Conservation (phyloP, 805 yeast genomes). For the Tetrapisispora namnaoensis region DNA sequence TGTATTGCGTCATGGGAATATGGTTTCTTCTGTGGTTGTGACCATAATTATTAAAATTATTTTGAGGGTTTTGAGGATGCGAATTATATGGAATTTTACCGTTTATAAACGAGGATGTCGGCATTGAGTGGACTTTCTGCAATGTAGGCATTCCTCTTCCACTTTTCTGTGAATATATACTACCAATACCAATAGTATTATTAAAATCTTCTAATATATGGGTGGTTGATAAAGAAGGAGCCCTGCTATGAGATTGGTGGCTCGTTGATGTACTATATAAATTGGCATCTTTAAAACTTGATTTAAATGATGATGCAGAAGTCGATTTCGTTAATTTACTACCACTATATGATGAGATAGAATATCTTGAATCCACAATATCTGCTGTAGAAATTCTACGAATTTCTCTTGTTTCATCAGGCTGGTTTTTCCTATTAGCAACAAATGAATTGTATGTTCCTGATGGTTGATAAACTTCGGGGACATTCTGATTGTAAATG, state of each 20-base stretch:
- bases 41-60: too few relatives aligned
- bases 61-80: too few relatives aligned
- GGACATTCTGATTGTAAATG: background rate
- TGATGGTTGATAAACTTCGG: background rate
- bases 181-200: background rate
- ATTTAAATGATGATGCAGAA: background rate
- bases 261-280: background rate
- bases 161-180: background rate
- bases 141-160: background rate
- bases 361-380: background rate
- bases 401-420: slow-evolving; percentile 23
- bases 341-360: background rate
- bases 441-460: slow-evolving; percentile 12
- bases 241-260: background rate
- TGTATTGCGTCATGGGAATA: background rate
- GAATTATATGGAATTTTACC: background rate
- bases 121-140: background rate
- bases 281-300: background rate
- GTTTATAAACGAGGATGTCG: background rate
- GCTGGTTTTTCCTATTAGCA: slow-evolving; percentile 29
- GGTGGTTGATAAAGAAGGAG: background rate
- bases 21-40: background rate
- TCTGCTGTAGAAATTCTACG: slow-evolving; percentile 21
- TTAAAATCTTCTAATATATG: slow-evolving; percentile 1
- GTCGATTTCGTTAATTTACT: background rate